phyloP scores from a whole-genome alignment of 345 rosid genomes.

The Eucalyptus dawsonii region DNA sequence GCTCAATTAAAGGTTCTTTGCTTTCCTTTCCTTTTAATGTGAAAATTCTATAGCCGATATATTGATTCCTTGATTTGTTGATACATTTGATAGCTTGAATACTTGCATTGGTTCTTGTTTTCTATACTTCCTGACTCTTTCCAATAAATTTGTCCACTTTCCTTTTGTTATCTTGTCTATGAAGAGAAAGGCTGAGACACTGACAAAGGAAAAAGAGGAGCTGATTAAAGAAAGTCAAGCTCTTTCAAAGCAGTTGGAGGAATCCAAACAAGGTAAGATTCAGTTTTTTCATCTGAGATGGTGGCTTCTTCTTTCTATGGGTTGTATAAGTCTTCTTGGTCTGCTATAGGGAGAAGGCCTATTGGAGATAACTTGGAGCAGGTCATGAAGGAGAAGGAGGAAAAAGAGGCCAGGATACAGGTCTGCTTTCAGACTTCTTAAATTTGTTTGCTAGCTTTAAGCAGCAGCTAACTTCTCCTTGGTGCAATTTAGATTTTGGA shows the following conservation, averaged over 20 bases:
- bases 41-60: neutral
- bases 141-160: neutral
- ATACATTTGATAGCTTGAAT: neutral
- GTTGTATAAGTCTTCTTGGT: neutral
- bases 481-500: constrained; percentile 45
- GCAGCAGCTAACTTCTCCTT: neutral
- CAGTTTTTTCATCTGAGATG: neutral
- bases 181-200: constrained; percentile 38
- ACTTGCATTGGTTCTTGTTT: neutral
- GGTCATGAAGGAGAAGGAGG: constrained; percentile 82
- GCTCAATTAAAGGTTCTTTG: constrained; percentile 33
- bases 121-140: neutral
- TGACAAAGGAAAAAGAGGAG: constrained; percentile 67
- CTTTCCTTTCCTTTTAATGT: neutral
- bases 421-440: constrained; percentile 14
- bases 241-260: constrained; percentile 74
- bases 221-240: constrained; percentile 54
- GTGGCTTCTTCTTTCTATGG: neutral
- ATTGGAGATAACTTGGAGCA: constrained; percentile 51
- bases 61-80: neutral
- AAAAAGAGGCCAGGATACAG: constrained; percentile 81
- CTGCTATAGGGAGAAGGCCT: constrained; percentile 40
- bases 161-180: neutral
- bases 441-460: neutral
- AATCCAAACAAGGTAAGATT: constrained; percentile 66